These are phyloP conservation scores for Pythium guiyangense DNA, from an alignment of 352 stramenopile species.

Conservation along the genomic window DNA sequence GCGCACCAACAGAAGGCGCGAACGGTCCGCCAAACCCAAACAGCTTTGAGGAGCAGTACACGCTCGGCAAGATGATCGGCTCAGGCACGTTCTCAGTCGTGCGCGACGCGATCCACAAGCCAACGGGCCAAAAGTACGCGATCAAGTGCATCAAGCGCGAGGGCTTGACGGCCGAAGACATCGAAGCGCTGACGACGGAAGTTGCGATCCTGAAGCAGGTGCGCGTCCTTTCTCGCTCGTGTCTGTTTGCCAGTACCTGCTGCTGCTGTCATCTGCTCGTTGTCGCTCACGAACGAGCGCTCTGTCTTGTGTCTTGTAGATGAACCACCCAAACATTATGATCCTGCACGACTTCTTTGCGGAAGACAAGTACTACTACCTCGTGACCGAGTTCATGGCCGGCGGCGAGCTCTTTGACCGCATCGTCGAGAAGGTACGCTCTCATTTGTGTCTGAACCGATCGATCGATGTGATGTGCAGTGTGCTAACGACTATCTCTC, in stretches of 20 bases:
- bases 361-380: slow-evolving; percentile 94
- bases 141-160: slow-evolving; percentile 92
- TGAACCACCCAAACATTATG: slow-evolving; percentile 93
- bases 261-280: neutral
- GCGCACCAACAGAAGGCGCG: slow-evolving; percentile 7
- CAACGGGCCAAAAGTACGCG: slow-evolving; percentile 79
- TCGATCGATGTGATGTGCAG: too few relatives aligned
- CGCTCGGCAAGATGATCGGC: slow-evolving; percentile 83
- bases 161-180: slow-evolving; percentile 78
- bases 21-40: slow-evolving; percentile 39
- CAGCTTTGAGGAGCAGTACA: slow-evolving; percentile 84
- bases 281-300: neutral
- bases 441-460: too few relatives aligned
- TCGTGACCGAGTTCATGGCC: slow-evolving; percentile 97
- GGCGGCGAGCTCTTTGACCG: slow-evolving; percentile 88
- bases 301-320: slow-evolving; percentile 48
- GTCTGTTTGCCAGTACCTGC: too few relatives aligned
- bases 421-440: slow-evolving; percentile 87
- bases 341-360: slow-evolving; percentile 92
- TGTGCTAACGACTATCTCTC: neutral
- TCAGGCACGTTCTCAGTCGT: slow-evolving; percentile 90
- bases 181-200: slow-evolving; percentile 85
- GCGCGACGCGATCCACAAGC: slow-evolving; percentile 78
- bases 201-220: slow-evolving; percentile 85
- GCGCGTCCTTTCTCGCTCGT: slow-evolving; percentile 5